Base-by-base conservation (phyloP, 192 early-diverging fungal genomes). In the Rhizophagus sp. region DNA sequence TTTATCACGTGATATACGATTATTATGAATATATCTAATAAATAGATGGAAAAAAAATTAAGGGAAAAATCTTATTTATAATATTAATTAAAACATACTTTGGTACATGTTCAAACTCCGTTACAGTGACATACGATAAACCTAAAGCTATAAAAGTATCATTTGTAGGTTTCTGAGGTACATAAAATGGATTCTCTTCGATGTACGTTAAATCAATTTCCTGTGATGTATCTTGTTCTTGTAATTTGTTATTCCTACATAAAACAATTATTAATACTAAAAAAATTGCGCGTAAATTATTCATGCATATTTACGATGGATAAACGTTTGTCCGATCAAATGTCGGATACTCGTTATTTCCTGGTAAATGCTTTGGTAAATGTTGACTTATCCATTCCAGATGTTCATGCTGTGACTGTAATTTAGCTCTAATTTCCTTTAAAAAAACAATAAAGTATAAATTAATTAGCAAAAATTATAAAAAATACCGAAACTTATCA, bases 311-410 rank as follows among this genome's bases (percentile, higher is more conserved):
- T 57, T 57, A 57, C 52, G 52, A 4, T 57, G 52, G 52, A 57
- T 57, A 22, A 57, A 57, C 5, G 17, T 57, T 57, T 57, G 52
- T 57, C 19, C 19, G 52, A 57, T n/a, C 52, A 57, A 22, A 22
- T 27, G 64, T 65, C 25, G 64, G 11, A 27, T 15, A 25, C 66
- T 62, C n/a, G 52, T 41, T 47, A 57, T 52, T 64, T 47, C 75
- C 75, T 34, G 75, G 75, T 44, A 76, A 65, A 76, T 76, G 75
- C 39, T 76, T 76, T 25, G 75, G 62, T 24, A 76, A 62, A 64
- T 76, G n/a, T 12, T 44, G 27, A 65, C 25, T 39, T 65, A 76
- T 63, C 25, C 25, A 27, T 24, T 76, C n/a, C 19, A 76, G 24
- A 36, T 63, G 41, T 41, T 65, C 63, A 44, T 76, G 15, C 6